Evolutionary conservation across 768 basidiomycete species (phyloP), one percentile per base, ranked within the genome.

Genomic region (Austroboletus festivus): DNA sequence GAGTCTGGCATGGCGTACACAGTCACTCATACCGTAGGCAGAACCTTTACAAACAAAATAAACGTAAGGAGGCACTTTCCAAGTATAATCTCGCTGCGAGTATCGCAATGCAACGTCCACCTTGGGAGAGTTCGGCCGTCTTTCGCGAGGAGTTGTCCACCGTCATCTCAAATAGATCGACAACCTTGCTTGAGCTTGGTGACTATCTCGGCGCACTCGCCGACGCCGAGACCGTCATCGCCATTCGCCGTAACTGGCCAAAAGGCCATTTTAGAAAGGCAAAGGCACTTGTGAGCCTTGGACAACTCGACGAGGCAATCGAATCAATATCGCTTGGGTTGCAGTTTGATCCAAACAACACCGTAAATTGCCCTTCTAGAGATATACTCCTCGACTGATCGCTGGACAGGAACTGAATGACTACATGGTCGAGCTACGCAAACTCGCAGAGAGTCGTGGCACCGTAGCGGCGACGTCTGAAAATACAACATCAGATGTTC

Each of bases 201-300:
- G 90, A 94, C 66, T 85, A 74, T 57, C 75, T 91, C 43, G 78
- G 80, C 20, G 86, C 93, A 4, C 71, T 94, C 8, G 83, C 83
- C 22, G 96, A 99, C 61, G 93, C 96, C 0, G 93, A 98, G 48
- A 83, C 85, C 2, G 93, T 97, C 60, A 85, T 96, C 35, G 69
- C 80, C 54, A 71, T 96, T 44, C 88, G 92, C 60, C 76, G 84
- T 47, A 83, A 82, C 38, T 98, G 95, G 94, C 81, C 88, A 59
- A 99, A 98, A 63, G 96, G 93, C 0, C 90, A 97, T 67, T 96
- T 96, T 75, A 78, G 96, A 50, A 93, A 89, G 63, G 89, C 91
- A 2, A 92, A 91, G 63, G 92, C 95, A 0, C 72, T 99, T 37
- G 72, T 89, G 2, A 91, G 80, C 19, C 73, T 99, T 42, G 77